Evolutionary conservation across 805 yeast species (phyloP).

Genomic region (Candida xiaguanensis): DNA sequence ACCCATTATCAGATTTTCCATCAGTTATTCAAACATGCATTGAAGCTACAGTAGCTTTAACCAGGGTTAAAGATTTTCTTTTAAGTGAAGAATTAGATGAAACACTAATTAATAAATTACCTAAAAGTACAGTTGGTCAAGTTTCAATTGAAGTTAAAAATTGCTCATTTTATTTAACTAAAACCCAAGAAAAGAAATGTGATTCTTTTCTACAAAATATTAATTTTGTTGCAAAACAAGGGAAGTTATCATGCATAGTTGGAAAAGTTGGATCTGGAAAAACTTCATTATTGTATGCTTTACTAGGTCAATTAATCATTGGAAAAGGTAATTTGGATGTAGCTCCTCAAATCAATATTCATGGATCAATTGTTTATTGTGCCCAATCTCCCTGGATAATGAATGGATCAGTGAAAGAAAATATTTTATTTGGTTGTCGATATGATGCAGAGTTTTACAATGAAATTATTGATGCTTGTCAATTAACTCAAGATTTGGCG

Average conservation of each 20-base stretch:
- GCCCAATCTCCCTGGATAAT: conserved; percentile 57
- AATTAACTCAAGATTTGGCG: conserved; percentile 44
- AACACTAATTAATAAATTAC: conserved; percentile 14
- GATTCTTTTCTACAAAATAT: conserved; percentile 41
- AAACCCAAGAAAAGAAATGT: conserved; percentile 22
- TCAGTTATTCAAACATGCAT: conserved; percentile 51
- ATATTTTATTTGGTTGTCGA: conserved; percentile 48
- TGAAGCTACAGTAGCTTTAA: conserved; percentile 57
- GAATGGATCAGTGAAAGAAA: conserved; percentile 48
- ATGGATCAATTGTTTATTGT: conserved; percentile 55
- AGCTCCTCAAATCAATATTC: conserved; percentile 12
- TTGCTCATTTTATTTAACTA: conserved; percentile 52
- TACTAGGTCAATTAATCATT: conserved; percentile 50
- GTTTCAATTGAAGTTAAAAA: conserved; percentile 35
- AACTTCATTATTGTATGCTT: conserved; percentile 51
- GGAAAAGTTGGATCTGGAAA: conserved; percentile 72
- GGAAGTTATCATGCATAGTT: conserved; percentile 55
- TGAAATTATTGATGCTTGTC: conserved; percentile 46
- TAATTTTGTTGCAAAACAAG: conserved; percentile 48
- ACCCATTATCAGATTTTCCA: conserved; percentile 60
- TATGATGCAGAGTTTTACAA: conserved; percentile 40
- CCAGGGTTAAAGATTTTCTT: conserved; percentile 50
- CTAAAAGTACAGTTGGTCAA: conserved; percentile 10
- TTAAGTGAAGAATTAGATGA: conserved; percentile 43
- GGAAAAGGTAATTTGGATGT: conserved; percentile 10